Evolutionary conservation across 345 rosid genomes (phyloP).

Genomic region (Salix exigua): DNA sequence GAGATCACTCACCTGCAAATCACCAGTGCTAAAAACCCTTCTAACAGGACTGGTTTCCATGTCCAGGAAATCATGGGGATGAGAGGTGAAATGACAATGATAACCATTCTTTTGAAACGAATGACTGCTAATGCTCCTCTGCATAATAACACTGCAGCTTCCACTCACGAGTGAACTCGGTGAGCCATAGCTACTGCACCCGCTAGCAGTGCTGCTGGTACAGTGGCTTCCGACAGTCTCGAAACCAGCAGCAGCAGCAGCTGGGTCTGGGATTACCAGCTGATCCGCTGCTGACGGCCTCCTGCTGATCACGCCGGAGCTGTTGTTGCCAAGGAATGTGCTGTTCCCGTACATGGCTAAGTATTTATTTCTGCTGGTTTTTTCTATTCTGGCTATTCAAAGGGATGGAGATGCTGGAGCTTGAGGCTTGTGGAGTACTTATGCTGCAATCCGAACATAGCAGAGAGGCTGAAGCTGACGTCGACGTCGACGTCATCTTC

Average conservation of each 20-base stretch:
- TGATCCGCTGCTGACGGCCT: slow-evolving; percentile 13
- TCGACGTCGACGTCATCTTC: slow-evolving; percentile 29
- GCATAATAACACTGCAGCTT: slow-evolving; percentile 29
- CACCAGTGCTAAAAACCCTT: slow-evolving; percentile 80
- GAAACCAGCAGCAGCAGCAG: slow-evolving; percentile 2
- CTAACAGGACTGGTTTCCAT: slow-evolving; percentile 49
- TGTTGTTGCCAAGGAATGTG: too few species aligned
- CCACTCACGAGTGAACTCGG: slow-evolving; percentile 51
- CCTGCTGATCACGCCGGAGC: too few species aligned
- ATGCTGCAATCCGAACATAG: background rate
- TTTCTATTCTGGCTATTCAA: background rate
- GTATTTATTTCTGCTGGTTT: background rate
- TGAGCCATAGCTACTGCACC: slow-evolving; percentile 43
- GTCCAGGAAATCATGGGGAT: slow-evolving; percentile 37
- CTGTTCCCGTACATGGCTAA: background rate
- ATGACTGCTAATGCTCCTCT: slow-evolving; percentile 69
- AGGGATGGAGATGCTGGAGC: background rate
- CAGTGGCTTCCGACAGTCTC: slow-evolving; percentile 19
- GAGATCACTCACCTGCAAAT: slow-evolving; percentile 50
- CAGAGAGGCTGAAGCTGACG: slow-evolving; percentile 28
- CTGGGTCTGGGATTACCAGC: slow-evolving; percentile 22
- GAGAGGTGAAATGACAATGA: slow-evolving; percentile 29
- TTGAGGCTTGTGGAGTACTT: background rate
- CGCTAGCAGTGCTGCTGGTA: background rate
- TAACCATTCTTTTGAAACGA: slow-evolving; percentile 41